A percentile compares a stretch with the other conserved stretches of the same genome.
phyloP scores from a whole-genome alignment of 148 eudicot genomes.

The Rhododendron griersonianum region DNA sequence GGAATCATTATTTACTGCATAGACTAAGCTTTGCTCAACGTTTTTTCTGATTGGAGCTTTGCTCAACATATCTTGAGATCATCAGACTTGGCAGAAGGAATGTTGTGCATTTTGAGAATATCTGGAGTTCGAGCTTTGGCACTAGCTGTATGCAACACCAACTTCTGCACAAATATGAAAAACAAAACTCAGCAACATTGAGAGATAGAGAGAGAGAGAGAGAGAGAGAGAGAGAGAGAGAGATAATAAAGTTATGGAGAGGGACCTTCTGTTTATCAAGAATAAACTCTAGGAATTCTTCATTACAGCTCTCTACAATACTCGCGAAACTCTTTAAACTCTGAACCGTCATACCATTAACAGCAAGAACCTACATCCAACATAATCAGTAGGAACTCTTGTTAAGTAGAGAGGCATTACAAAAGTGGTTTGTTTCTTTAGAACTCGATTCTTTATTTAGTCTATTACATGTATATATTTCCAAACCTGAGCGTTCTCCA shows the following conservation, averaged over 20 bases:
- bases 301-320: conserved; percentile 31
- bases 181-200: background rate
- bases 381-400: background rate
- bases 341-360: conserved; percentile 40
- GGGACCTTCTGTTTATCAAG: conserved; percentile 36
- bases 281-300: conserved; percentile 34
- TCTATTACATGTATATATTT: background rate
- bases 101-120: background rate
- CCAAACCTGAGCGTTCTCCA: background rate
- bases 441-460: background rate
- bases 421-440: background rate
- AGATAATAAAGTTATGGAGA: background rate
- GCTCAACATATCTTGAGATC: background rate
- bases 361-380: conserved; percentile 28
- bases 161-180: background rate
- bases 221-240: too few relatives aligned
- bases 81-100: conserved; percentile 5
- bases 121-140: conserved; percentile 7
- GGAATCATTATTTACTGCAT: background rate
- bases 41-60: background rate
- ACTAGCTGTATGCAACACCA: background rate
- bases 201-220: background rate
- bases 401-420: background rate
- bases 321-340: conserved; percentile 35
- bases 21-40: background rate